Base-by-base conservation (phyloP, 164 flowering plant species). In the Piper longum region DNA sequence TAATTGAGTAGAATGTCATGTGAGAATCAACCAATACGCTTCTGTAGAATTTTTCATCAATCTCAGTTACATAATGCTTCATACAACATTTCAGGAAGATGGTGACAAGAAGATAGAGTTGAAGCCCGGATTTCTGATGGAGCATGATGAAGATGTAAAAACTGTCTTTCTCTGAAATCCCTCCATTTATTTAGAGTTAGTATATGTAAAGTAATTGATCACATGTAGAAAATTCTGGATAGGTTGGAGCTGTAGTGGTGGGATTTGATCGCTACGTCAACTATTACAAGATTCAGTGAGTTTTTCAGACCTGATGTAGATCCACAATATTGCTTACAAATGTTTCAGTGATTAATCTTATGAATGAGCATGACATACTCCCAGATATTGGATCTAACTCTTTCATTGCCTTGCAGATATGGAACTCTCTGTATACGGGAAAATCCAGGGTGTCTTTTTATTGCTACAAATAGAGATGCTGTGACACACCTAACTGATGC, bases 181-280 rank as follows among this genome's bases (percentile, higher is more conserved):
- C 36, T 8, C 43, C 57, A 42, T 68, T 2, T 44, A 52, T 68
- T 0, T 55, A 17, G 7, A 17, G 55, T 41, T 16, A 40, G 48
- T 8, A 7, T 12, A 1, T 39, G 3, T 54, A 18, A 7, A 12
- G 45, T 54, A 54, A 54, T 16, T 52, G 56, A 12, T 54, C 56
- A 66, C 51, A 39, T 43, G 36, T 52, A 58, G 45, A 39, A 70
- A 64, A 45, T 67, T 57, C 7, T 74, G 19, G 52, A 48, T 76
- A 93, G 97, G 95, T 93, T 64, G 99, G 99, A 40, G 99, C 99
- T 71, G 99, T 93, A 73, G 96, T 93, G 36, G 97, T 93, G 61
- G 97, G 99, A 71, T 90, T 93, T 77, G 99, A 93, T 76, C 96
- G 96, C 42, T 84, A 88, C 71, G 84, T 90, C 76, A 93, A 93